These are phyloP conservation scores for Stereocaulon alpinum DNA, from an alignment of 495 filamentous ascomycete species.

Conservation along the genomic window DNA sequence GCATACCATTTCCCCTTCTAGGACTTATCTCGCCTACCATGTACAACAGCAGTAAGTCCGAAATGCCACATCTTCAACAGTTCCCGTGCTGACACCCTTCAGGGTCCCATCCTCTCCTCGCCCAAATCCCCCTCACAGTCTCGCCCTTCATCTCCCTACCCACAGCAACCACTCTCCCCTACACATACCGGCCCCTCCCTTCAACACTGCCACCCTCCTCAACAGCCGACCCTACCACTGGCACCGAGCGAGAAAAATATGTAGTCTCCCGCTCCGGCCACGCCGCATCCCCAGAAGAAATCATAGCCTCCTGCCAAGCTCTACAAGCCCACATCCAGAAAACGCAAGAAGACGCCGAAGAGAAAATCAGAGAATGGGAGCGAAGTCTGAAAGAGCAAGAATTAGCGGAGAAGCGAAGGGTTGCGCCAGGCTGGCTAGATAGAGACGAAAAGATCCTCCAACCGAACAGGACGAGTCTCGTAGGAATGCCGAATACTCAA, in stretches of 20 bases:
- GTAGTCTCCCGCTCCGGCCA: conserved; percentile 62
- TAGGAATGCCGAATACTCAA: conserved; percentile 22
- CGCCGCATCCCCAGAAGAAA: conserved; percentile 70
- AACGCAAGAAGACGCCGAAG: conserved; percentile 50
- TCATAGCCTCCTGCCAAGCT: conserved; percentile 66
- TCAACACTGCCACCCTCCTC: conserved; percentile 73
- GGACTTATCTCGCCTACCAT: conserved; percentile 5
- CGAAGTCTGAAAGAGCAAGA: conserved; percentile 62
- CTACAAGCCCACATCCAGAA: conserved; percentile 64
- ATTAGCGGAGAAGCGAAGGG: conserved; percentile 78
- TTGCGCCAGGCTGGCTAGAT: conserved; percentile 93
- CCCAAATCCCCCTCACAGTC: conserved; percentile 84
- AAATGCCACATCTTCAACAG: neutral
- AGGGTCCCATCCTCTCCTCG: conserved; percentile 80
- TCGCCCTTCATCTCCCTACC: conserved; percentile 92
- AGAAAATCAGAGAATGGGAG: conserved; percentile 59
- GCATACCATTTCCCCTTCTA: neutral
- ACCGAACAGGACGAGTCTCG: conserved; percentile 44
- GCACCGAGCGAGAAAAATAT: conserved; percentile 48
- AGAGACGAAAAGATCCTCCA: conserved; percentile 74
- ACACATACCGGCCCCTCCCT: conserved; percentile 84
- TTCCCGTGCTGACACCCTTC: conserved; percentile 18
- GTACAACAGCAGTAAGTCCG: conserved; percentile 20
- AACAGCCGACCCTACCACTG: conserved; percentile 39
- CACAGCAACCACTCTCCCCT: conserved; percentile 80